Base-by-base conservation (phyloP, 2,329 filamentous ascomycete genomes). In the Thielaviopsis populi region DNA sequence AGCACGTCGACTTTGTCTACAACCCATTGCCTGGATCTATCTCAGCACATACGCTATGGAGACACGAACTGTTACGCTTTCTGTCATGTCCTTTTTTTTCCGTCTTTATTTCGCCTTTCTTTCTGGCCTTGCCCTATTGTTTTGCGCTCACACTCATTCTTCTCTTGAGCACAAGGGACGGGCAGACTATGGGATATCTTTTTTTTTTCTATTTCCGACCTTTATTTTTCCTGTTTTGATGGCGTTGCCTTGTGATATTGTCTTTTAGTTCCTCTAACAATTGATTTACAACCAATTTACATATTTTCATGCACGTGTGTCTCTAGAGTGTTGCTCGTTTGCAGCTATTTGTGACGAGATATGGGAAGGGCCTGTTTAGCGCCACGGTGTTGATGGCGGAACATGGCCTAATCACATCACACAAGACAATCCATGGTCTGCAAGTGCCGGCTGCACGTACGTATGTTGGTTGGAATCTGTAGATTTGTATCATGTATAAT, bases 31-130 rank as follows among this genome's bases (percentile, higher is more conserved):
- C 53, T 56, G 53, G 46, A 63, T 63, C 63, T n/a, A 63, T 63
- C 40, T 33, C 19, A 33, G 40, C 43, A 22, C 19, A n/a, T 46
- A 43, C 53, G 46, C 59, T 65, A 61, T 43, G 56, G 64, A 48
- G 46, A 63, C 61, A 61, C 59, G 64, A 63, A 63, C 54, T 66
- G 61, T 66, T 61, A 66, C 60, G 64, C 62, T 63, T 66, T 65
- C 59, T 33, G 41, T 41, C 41, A 46, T 13, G 22, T 48, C 11
- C 33, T 61, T 43, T 48, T 42, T 19, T 15, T n/a, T 33, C 17
- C 41, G n/a, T 19, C 22, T 27, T 30, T 48, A 15, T 48, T 48
- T 33, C 17, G 30, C 41, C 40, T 11, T 24, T 48, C 19, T 61
- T 61, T 61, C 24, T n/a, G 37, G 19, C 30, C 54, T 37, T n/a